Evolutionary conservation across 2,329 filamentous ascomycete species (phyloP), one percentile per base, ranked within the genome.

Genomic region (Botryotinia narcissicola): DNA sequence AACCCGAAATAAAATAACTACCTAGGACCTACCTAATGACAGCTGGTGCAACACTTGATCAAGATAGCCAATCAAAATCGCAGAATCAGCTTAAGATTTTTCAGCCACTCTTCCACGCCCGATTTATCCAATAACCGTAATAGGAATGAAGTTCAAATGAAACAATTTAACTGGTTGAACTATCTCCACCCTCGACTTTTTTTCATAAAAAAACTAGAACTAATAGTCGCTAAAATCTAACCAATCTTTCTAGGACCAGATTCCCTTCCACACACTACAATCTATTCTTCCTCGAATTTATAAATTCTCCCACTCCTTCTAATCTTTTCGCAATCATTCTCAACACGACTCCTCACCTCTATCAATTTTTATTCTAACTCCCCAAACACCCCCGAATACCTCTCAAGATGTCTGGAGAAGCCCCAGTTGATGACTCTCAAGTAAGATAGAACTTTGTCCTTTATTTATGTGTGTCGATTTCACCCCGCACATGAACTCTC

Each of bases 321-420:
- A 57, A 51, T 59, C 59, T 54, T 70, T 70, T 29, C 57, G 37
- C 67, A 70, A 72, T 67, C 71, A 73, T 60, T 73, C 71, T 71
- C 70, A 54, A 46, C 44, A n/a, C 46, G 32, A 71, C 29, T 51
- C 10, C n/a, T 32, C n/a, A 46, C 32, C 42, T 44, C 69, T 35
- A 63, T 32, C 48, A 80, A 80, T 84, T 86, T 46, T 71, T 48
- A 64, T 71, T 40, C 18, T 57, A 64, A 42, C 29, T 16, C 4
- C n/a, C 25, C 42, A 51, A 37, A 25, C 42, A 51, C 46, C 32
- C 32, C 62, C 35, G 44, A 16, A 51, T 25, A 35, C n/a, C 20
- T 46, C 37, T 60, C 71, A 89, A 82, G 82, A 91, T 91, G 89
- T 87, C 89, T 83, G 89, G 90, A 32, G 67, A 73, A 64, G 29